These are phyloP conservation scores for Triticum aestivum DNA, from an alignment of 176 grass and related monocot genomes.

Conservation along the genomic window IWGSC_CS_RefSeq_v2.1 NC_057807.1:237383676-237384175, in stretches of 20 bases:
- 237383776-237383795: constrained; percentile 30
- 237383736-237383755: constrained; percentile 48
- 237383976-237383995: too few relatives aligned
- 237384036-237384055: too few relatives aligned
- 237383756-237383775: constrained; percentile 50
- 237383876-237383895: constrained; percentile 47
- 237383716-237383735: constrained; percentile 53
- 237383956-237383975: too few relatives aligned
- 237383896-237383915: constrained; percentile 46
- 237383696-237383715: constrained; percentile 42
- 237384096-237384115: too few relatives aligned
- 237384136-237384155: too few relatives aligned
- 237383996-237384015: too few relatives aligned
- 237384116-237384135: too few relatives aligned
- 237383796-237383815: constrained; percentile 37
- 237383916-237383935: constrained; percentile 10
- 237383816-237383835: constrained; percentile 38
- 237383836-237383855: constrained; percentile 36
- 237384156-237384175: too few relatives aligned
- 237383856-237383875: constrained; percentile 20
- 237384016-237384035: too few relatives aligned
- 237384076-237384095: too few relatives aligned
- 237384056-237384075: too few relatives aligned
- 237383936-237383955: not conserved
- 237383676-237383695: constrained; percentile 44